A percentile compares a stretch with the other conserved stretches of the same genome.
Evolutionary conservation across 2,329 filamentous ascomycete genomes (phyloP).

Genomic region (Ophiostoma sp.): DNA sequence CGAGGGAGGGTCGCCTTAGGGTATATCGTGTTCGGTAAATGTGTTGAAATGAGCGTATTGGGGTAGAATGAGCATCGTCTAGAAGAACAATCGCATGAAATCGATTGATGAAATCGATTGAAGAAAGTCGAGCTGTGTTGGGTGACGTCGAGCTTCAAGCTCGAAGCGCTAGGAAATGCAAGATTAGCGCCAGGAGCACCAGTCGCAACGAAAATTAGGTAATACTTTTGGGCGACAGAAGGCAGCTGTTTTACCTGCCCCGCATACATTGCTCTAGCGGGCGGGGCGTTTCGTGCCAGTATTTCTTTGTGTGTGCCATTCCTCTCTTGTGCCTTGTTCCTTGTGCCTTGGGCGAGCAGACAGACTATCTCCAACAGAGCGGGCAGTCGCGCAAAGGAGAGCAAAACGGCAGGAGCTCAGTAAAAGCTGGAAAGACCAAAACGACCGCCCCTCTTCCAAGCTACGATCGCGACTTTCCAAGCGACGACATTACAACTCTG

Average conservation of each 20-base stretch:
- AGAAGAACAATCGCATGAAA: background rate
- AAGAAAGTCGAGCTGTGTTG: background rate
- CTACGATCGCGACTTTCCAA: background rate
- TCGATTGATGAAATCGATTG: background rate
- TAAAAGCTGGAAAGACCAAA: background rate
- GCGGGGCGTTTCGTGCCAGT: background rate
- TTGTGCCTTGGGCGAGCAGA: background rate
- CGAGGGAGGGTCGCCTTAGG: conserved; percentile 15
- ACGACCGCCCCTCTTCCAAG: background rate
- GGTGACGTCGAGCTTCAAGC: background rate
- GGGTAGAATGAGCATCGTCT: background rate
- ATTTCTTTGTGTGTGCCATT: conserved; percentile 7
- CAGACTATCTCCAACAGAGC: conserved; percentile 1
- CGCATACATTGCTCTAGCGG: background rate
- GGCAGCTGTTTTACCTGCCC: background rate
- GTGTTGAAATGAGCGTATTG: background rate
- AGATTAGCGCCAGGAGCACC: background rate
- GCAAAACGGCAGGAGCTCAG: background rate
- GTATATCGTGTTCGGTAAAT: no score
- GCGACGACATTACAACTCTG: background rate
- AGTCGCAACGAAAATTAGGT: background rate
- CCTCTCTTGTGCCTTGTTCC: background rate
- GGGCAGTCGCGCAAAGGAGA: background rate
- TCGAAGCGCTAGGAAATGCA: background rate
- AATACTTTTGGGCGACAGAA: background rate